Base-by-base conservation (phyloP, 2,329 filamentous ascomycete genomes). In the Epichloe sp. region DNA sequence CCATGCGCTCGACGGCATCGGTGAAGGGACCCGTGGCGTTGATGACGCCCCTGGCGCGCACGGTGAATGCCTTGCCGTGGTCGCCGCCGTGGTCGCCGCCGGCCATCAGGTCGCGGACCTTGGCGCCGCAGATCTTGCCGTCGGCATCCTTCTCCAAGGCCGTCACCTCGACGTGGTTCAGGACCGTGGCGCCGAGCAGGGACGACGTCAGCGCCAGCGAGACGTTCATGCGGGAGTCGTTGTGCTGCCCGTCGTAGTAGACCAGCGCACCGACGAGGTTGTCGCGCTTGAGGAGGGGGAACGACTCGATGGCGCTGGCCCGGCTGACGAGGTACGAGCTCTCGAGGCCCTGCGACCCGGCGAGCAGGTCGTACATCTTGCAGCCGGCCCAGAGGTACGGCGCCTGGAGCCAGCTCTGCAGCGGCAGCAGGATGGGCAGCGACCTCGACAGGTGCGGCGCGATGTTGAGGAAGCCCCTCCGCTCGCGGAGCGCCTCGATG, bases 191-290 rank as follows among this genome's bases (percentile, higher is more conserved):
- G 52, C 87, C 87, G 63, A 90, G 90, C 37, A 90, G 74, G 8
- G 85, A 82, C 50, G 86, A 86, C 7, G 86, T 91, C 73, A 88
- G 82, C 21, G 85, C 86, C 47, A 93, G 75, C 10, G 85, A 88
- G 44, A 90, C 82, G 65, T 91, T 91, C 86, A 91, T 93, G 55
- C 86, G 81, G 26, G 86, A 88, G 64, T 93, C 86, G 63, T 93
- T 91, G 72, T 91, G 87, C 52, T 86, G 86, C 55, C 86, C 86
- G 69, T 93, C 84, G 64, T 91, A 91, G 75, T 93, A 93, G 38
- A 91, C 86, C 60, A 91, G 71, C 36, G 86, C 86, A 57, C 87
- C 86, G 49, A 88, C 77, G 15, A 91, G 71, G 55, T 80, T 80
- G 49, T 86, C 80, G 61, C 79, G 82, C 67, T 83, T 85, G 57